These are phyloP conservation scores for Boletus rubescentipes DNA, from an alignment of 768 basidiomycete species.

Conservation along the genomic window DNA sequence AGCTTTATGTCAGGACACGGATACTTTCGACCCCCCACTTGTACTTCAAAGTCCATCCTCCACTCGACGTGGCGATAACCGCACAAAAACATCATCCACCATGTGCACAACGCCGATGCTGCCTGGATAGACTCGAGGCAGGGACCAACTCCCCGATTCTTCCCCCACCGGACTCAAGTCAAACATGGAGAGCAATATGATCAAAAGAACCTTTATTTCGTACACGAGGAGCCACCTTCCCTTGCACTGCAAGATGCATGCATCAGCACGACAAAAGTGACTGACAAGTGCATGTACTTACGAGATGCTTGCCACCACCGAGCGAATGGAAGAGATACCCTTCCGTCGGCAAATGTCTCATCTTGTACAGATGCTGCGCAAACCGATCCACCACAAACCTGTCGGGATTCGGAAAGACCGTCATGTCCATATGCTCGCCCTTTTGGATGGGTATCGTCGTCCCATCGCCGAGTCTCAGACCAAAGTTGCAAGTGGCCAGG, in stretches of 20 bases:
- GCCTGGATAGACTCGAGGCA: slow-evolving; percentile 5
- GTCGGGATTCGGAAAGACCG: slow-evolving; percentile 9
- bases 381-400: slow-evolving; percentile 20
- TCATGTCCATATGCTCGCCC: slow-evolving; percentile 21
- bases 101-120: too few relatives aligned
- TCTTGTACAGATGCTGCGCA: slow-evolving; percentile 9
- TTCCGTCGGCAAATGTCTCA: slow-evolving; percentile 8
- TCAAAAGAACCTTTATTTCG: too few relatives aligned
- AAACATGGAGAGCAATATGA: too few relatives aligned
- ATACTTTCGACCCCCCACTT: too few relatives aligned
- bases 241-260: too few relatives aligned
- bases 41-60: too few relatives aligned
- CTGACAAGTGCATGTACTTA: too few relatives aligned
- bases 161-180: slow-evolving; percentile 1
- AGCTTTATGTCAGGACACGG: too few relatives aligned
- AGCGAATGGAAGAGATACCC: slow-evolving; percentile 12
- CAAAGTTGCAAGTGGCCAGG: slow-evolving; percentile 16
- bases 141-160: background rate
- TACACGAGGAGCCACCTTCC: too few relatives aligned
- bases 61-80: too few relatives aligned
- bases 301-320: slow-evolving; percentile 15
- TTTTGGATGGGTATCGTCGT: slow-evolving; percentile 10
- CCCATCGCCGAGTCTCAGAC: slow-evolving; percentile 1
- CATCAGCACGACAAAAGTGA: too few relatives aligned
- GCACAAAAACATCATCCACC: too few relatives aligned